phyloP scores from a whole-genome alignment of 2,329 filamentous ascomycete genomes.

The Tolypocladium album region DNA sequence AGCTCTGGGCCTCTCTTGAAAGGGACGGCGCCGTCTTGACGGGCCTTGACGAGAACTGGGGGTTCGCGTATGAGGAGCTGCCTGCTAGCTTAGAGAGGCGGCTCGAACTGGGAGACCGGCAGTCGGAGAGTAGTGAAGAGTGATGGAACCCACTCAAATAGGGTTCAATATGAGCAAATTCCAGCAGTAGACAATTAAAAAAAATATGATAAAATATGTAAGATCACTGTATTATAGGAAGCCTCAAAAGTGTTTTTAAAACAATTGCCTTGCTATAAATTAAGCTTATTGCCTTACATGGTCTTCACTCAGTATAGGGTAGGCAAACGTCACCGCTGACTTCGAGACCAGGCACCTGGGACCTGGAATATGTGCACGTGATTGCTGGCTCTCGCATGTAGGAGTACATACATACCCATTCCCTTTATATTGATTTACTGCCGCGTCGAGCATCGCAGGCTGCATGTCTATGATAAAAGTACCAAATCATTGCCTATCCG shows the following conservation, averaged over 20 bases:
- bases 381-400: no score
- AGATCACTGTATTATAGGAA: neutral
- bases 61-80: slow-evolving; percentile 21
- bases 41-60: slow-evolving; percentile 21
- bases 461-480: neutral
- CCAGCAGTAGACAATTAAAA: neutral
- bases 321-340: neutral
- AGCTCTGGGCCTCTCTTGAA: slow-evolving; percentile 11
- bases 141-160: neutral
- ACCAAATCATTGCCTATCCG: neutral
- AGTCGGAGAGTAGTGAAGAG: neutral
- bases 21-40: slow-evolving; percentile 16
- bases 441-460: neutral
- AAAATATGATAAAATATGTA: neutral
- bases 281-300: neutral
- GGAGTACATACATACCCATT: neutral
- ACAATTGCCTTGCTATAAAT: neutral
- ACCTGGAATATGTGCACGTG: no score
- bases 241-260: neutral
- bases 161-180: neutral
- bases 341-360: no score
- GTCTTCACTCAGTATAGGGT: neutral
- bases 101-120: neutral
- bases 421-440: neutral
- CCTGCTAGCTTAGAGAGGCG: neutral